Base-by-base conservation (phyloP, 352 stramenopile genomes). In the Blastocystis sp. region DNA sequence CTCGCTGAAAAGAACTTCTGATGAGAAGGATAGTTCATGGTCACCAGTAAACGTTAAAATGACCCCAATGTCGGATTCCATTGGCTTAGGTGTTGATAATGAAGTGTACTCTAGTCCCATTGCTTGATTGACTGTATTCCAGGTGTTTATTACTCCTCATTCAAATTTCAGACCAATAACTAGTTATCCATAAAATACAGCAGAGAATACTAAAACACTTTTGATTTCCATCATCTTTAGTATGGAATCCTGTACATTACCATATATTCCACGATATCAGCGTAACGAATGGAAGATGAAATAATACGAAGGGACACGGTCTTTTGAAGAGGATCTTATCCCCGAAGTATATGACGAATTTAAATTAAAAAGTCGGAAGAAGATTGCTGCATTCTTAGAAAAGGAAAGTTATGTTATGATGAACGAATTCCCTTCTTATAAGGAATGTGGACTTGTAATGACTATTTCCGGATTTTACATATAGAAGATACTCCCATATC, bases 241-340 rank as follows among this genome's bases (percentile, higher is more conserved):
- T 78, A 84, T 84, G 73, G 73, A 84, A 54, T 19, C 53, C 22
- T 27, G 33, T 17, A 66, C 48, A 35, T 35, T 69, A 5, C 73
- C 73, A 53, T 84, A 68, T 84, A 44, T 42, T 53, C 73, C 73
- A 11, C 42, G 73, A 42, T 84, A 84, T 42, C 64, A 84, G 59
- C 17, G 73, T 84, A 44, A 13, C 17, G 11, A 2, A 33, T 48
- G 9, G 0, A 2, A n/a, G 24, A 37, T 24, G 0, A 17, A 56
- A 22, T 51, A 37, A 33, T 17, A 15, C 33, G 15, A 69, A 84
- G 73, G 73, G 53, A 37, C 30, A 48, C 15, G 56, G 13, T 66
- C 68, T 33, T 42, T 40, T 30, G 27, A 64, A 24, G 73, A 68
- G 51, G 73, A 84, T 69, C 24, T 84, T 13, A 24, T 84, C 24